Base-by-base conservation (phyloP, 371 early-diverging fungal species). In the Actinomortierella wolfii region DNA sequence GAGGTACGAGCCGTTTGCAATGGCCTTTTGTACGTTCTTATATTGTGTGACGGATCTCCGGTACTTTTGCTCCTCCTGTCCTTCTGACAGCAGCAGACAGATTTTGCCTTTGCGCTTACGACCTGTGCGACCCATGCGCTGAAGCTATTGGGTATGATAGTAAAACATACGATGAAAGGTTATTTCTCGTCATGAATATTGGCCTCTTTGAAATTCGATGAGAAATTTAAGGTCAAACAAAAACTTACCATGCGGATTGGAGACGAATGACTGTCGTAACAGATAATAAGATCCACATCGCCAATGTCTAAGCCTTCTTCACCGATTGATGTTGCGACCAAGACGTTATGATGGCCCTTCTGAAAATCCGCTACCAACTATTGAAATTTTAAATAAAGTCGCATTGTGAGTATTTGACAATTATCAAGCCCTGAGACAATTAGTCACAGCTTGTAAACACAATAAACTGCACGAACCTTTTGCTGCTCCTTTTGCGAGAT, bases 241-340 rank as follows among this genome's bases (percentile, higher is more conserved):
- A 21, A n/a, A 45, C 56, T 55, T 81, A 83, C 85, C 93, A 94
- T 89, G 44, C 93, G 87, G 59, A 92, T 88, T 2, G 94, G 92
- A 3, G 92, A 92, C 29, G 82, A 81, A 56, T 94, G 94, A 3
- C 92, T 82, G 64, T 97, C 97, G 64, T 86, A 97, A 76, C 95
- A 95, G 8, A 97, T 70, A 63, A 97, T 97, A 29, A 97, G 77
- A 66, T 97, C 97, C 1, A 97, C 92, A 58, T 97, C 96, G 56
- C 97, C 98, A 78, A 97, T 97, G 75, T 97, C 98, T 24, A 97
- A 77, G 1, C 98, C 98, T 80, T 97, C 98, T 79, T 97, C 98
- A 45, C 97, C 98, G 54, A 97, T 95, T 20, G 89, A 92, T 0
- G 98, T 96, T 3, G 94, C 87, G 0, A 97, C 95, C 1, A 97